Base-by-base conservation (phyloP, 345 rosid species). In the Sonneratia alba region DNA sequence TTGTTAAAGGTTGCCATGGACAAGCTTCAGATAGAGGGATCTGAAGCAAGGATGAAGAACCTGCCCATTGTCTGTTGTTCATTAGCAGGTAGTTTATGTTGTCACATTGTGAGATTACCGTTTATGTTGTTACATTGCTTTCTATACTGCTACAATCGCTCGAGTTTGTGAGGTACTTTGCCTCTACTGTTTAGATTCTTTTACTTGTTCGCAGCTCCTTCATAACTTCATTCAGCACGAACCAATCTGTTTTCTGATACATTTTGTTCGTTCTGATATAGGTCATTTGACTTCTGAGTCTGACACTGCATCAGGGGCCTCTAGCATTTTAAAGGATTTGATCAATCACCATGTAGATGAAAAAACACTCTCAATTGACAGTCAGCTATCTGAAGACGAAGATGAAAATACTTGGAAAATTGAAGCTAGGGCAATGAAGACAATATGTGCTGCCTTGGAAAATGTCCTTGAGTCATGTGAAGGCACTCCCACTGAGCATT, bases 231-330 rank as follows among this genome's bases (percentile, higher is more conserved):
- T 21, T 10, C 11, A 12, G 7, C 34, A 16, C 13, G 34, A 12
- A 45, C 27, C 53, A 53, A 38, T 38, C 7, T n/a, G 69, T 37
- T 62, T 51, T 70, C 56, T 66, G 67, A 55, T 49, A 55, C 37
- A 7, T 18, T 66, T 36, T 55, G 67, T 22, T 43, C n/a, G 11
- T 73, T 64, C 36, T 81, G 72, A 24, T 77, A 40, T 75, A 93
- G 98, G 93, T 77, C 89, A 90, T 83, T 77, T 91, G 79, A 81
- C 76, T 77, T 85, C 77, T 45, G 82, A 76, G 76, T 82, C 81
- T 49, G 76, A 77, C 27, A 68, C 73, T 74, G 88, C 98, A 79
- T 83, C 88, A 38, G 84, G 81, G 72, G 88, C 89, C 75, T 83
- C 91, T 59, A 53, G 63, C 74, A 78, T 84, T 75, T 40, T 91